A percentile compares a stretch with the other conserved stretches of the same genome.
Evolutionary conservation across 331 rosid species (phyloP).

Genomic region (Saraca asoca): DNA sequence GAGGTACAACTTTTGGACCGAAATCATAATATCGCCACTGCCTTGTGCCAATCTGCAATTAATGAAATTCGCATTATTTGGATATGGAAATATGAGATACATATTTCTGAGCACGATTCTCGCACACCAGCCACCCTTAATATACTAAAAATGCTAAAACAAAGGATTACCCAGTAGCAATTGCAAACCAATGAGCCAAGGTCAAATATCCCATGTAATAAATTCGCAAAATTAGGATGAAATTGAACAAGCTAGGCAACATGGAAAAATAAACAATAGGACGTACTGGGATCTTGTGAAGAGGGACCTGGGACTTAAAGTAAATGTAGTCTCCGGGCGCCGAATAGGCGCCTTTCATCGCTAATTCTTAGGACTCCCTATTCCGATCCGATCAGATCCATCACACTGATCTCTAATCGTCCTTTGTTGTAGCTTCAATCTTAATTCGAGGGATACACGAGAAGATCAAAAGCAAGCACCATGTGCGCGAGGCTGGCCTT

Average conservation of each 20-base stretch:
- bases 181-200: no score
- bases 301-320: conserved; percentile 99
- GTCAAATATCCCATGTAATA: not conserved
- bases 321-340: conserved; percentile 98
- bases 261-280: conserved; percentile 3
- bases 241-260: no score
- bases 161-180: not conserved
- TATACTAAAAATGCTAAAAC: not conserved
- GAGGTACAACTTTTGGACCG: conserved; percentile 93
- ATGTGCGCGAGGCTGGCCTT: conserved; percentile 27
- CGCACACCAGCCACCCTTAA: not conserved
- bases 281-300: conserved; percentile 89
- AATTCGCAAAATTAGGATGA: not conserved
- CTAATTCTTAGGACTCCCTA: conserved; percentile 35
- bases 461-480: conserved; percentile 23
- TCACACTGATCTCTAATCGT: conserved; percentile 13
- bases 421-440: not conserved
- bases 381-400: conserved; percentile 34
- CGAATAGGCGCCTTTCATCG: conserved; percentile 94
- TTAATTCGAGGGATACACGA: conserved; percentile 28
- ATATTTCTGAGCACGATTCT: not conserved
- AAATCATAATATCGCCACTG: conserved; percentile 98
- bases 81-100: not conserved
- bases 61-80: not conserved
- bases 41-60: conserved; percentile 80